Base-by-base conservation (phyloP, 352 stramenopile species). In the Phytopythium vexans region DNA sequence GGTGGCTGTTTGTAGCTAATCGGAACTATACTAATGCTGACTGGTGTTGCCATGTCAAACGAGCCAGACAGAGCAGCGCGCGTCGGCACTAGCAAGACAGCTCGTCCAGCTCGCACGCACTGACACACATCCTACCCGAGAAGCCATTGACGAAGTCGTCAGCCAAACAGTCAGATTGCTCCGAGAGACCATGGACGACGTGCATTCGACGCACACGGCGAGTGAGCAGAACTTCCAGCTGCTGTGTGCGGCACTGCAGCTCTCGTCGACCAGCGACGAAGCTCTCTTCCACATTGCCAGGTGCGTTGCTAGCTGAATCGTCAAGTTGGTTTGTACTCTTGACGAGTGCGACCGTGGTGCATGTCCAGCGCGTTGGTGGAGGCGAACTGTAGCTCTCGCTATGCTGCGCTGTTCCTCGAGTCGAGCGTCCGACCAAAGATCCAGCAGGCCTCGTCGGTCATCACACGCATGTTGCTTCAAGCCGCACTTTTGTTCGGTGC, bases 401-500 rank as follows among this genome's bases (percentile, higher is more conserved):
- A 89, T 55, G 78, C 82, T 3, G 61, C 64, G 0, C 62, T 86
- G 16, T 92, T 84, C 38, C 56, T 92, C 8, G 60, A 76, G 41
- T 70, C 75, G 5, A 81, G 62, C 35, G 53, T 92, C 8, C 52
- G 85, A 31, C 78, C 82, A 1, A 86, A 82, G 44, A 79, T 92
- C 33, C 60, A 69, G 4, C 52, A 48, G 9, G 78, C 78, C 39
- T 53, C 77, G 1, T 88, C 77, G 0, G 78, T 89, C 8, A 92
- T 92, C 54, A 89, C 82, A n/a, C 78, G 82, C 6, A 60, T 89
- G 35, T 57, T 92, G 11, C 58, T 92, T 11, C 82, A 87, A 54
- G 79, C 78, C 1, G 66, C 63, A 27, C 54, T 89, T 11, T 51
- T 74, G 8, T 92, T 85, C 42, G 61, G 61, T 3, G 71, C 82